These are phyloP conservation scores for Ophiostoma montium DNA, from an alignment of 2,329 filamentous ascomycete genomes.

Conservation along the genomic window DNA sequence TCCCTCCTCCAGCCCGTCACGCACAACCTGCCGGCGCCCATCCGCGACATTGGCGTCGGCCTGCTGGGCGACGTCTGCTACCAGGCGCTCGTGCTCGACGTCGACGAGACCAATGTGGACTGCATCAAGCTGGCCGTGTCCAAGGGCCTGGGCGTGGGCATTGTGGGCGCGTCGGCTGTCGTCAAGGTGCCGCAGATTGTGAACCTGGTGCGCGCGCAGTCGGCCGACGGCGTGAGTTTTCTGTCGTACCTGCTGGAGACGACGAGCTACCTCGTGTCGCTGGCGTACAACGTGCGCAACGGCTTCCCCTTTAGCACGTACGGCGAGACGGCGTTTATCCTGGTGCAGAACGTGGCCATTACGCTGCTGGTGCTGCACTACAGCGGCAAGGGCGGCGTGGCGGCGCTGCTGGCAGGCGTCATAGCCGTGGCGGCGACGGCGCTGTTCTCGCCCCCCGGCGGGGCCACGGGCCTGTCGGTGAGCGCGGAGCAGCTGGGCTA, in stretches of 20 bases:
- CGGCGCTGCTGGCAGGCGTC: conserved; percentile 64
- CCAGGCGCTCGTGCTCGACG: conserved; percentile 67
- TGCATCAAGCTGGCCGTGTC: conserved; percentile 85
- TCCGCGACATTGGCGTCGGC: conserved; percentile 60
- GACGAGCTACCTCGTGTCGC: conserved; percentile 68
- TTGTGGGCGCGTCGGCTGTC: conserved; percentile 76
- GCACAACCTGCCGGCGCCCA: conserved; percentile 55
- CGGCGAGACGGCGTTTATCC: conserved; percentile 85
- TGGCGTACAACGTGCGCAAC: conserved; percentile 85
- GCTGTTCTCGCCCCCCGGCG: conserved; percentile 45
- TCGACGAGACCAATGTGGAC: conserved; percentile 60
- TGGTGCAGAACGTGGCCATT: conserved; percentile 85
- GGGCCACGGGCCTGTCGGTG: conserved; percentile 31
- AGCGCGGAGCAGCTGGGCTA: conserved; percentile 57
- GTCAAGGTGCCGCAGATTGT: conserved; percentile 96
- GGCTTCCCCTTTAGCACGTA: conserved; percentile 93
- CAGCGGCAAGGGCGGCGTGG: conserved; percentile 50
- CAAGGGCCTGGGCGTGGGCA: conserved; percentile 85
- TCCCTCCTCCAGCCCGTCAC: conserved; percentile 54
- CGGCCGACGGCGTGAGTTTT: conserved; percentile 73
- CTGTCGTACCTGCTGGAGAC: conserved; percentile 90
- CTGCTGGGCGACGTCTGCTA: conserved; percentile 80
- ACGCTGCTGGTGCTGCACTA: conserved; percentile 76
- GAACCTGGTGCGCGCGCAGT: conserved; percentile 72
- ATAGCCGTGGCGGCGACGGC: conserved; percentile 56